These are phyloP conservation scores for Apodospora peruviana DNA, from an alignment of 495 filamentous ascomycete species.

Conservation along the genomic window DNA sequence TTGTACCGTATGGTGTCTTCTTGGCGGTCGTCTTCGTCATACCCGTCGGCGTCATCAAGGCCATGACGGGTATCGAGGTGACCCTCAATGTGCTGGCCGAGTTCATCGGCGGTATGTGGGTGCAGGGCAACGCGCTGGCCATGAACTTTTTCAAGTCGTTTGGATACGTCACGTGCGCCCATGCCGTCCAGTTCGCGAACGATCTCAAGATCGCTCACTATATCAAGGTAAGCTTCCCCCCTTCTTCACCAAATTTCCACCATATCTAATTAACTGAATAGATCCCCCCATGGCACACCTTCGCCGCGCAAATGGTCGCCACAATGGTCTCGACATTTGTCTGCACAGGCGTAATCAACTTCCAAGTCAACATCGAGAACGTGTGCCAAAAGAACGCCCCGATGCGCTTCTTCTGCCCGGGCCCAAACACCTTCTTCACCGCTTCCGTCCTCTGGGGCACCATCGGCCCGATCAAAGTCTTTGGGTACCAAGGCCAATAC, in stretches of 20 bases:
- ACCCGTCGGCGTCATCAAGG: conserved; percentile 32
- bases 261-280: neutral
- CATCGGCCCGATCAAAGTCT: conserved; percentile 35
- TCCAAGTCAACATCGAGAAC: conserved; percentile 32
- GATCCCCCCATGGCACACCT: conserved; percentile 36
- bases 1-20: conserved; percentile 32
- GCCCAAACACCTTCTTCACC: conserved; percentile 35
- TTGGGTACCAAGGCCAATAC: conserved; percentile 31
- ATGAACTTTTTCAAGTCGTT: conserved; percentile 41
- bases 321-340: conserved; percentile 30
- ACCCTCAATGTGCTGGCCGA: conserved; percentile 35
- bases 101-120: conserved; percentile 33
- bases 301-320: conserved; percentile 30
- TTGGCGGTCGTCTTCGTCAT: conserved; percentile 34
- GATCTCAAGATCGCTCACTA: conserved; percentile 39
- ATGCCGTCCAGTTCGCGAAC: conserved; percentile 29
- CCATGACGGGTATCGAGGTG: conserved; percentile 35
- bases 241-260: neutral
- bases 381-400: conserved; percentile 31
- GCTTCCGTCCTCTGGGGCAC: conserved; percentile 37
- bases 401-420: conserved; percentile 31
- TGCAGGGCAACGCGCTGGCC: conserved; percentile 30
- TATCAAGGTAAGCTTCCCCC: too few relatives aligned
- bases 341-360: conserved; percentile 31
- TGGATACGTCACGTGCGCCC: conserved; percentile 31